These are phyloP conservation scores for Kwoniella europaea DNA, from an alignment of 768 basidiomycete species.

Conservation along the genomic window DNA sequence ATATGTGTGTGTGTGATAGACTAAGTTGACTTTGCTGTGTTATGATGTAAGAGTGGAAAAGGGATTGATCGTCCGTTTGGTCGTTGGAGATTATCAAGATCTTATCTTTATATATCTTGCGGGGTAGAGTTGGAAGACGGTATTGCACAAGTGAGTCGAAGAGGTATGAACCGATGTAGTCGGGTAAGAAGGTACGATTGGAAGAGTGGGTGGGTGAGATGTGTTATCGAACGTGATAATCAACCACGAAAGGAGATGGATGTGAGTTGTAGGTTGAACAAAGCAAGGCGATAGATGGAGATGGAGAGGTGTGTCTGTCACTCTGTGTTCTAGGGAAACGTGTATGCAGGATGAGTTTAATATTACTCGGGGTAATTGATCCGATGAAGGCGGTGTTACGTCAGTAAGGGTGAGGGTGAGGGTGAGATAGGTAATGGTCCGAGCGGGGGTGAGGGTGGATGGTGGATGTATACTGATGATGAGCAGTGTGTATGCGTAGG, in stretches of 20 bases:
- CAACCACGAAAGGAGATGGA: neutral
- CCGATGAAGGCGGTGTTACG: conserved; percentile 11
- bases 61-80: conserved; percentile 7
- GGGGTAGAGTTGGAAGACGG: neutral
- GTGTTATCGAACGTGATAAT: neutral
- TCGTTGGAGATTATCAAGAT: neutral
- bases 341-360: neutral
- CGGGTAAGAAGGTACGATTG: neutral
- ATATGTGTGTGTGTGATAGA: neutral
- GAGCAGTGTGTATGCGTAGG: no score
- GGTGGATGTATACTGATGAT: neutral
- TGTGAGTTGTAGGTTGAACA: neutral
- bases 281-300: neutral
- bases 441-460: neutral
- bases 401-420: no score
- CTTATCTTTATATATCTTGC: neutral
- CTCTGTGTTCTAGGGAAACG: conserved; percentile 16
- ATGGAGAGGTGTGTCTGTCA: neutral
- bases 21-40: neutral
- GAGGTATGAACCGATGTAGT: conserved; percentile 4
- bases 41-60: neutral
- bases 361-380: neutral
- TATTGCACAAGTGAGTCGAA: conserved; percentile 6
- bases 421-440: neutral
- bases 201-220: neutral